Evolutionary conservation across 352 stramenopile genomes (phyloP), one percentile per base, ranked within the genome.

Genomic region (Phytophthora multivora): DNA sequence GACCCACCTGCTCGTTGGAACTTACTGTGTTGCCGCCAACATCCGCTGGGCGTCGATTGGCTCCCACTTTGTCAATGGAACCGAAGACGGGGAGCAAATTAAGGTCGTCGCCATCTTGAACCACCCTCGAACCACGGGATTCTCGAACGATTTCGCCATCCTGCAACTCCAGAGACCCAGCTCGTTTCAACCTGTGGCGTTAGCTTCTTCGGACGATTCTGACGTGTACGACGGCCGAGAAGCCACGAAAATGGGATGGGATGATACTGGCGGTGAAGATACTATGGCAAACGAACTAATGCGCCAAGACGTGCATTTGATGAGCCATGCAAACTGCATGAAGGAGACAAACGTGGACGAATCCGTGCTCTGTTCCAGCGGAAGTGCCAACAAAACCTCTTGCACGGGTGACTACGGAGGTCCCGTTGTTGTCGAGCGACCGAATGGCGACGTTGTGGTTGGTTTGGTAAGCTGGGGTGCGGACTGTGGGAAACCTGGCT

Each of bases 351-450:
- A 16, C 0, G 49, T 80, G 5, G 66, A 80, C 31, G 46, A 55
- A 11, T 61, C 73, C 23, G 80, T 85, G 73, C 11, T 86, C 18
- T 87, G 77, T 33, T 75, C 73, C 2, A 68, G 77, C 9, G 61
- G 66, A 1, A 23, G 61, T 10, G 36, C 2, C 0, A 60, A 56
- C n/a, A 6, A 51, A 18, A 41, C 71, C 28, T 77, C 80, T 31
- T 88, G 80, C 51, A 71, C 82, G 52, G 77, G 75, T 36, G 71
- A 83, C 62, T 90, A 77, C 13, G 73, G 75, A 8, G 78, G 77
- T 6, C 75, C 77, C 2, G 57, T 90, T 5, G 73, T 75, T 9
- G 46, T 71, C 4, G 59, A 78, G 19, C 38, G 45, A 25, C 57
- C 63, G 13, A 43, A 28, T 13, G 46, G 63, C 12, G 73, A 83